A percentile compares a stretch with the other conserved stretches of the same genome.
phyloP scores from a whole-genome alignment of 2,329 filamentous ascomycete species.

The Hymenoscyphus salicellus region DNA sequence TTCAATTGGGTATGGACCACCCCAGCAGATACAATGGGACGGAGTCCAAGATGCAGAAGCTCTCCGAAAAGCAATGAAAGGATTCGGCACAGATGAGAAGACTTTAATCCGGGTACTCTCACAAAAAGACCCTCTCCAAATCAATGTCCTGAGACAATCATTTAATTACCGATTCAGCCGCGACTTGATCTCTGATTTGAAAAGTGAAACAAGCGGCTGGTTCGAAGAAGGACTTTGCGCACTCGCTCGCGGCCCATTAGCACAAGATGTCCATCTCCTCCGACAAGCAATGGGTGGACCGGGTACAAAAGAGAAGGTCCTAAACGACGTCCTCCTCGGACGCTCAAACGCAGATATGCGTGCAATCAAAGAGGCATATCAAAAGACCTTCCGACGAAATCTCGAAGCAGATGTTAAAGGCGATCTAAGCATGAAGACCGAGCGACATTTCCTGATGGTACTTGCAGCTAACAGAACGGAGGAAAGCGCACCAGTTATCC shows the following conservation, averaged over 20 bases:
- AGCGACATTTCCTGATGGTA: slow-evolving; percentile 80
- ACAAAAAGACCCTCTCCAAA: slow-evolving; percentile 73
- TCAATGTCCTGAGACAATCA: slow-evolving; percentile 63
- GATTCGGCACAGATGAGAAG: slow-evolving; percentile 85
- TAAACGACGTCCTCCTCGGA: slow-evolving; percentile 82
- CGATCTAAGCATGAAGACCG: slow-evolving; percentile 83
- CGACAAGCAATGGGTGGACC: slow-evolving; percentile 70
- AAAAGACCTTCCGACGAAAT: slow-evolving; percentile 60
- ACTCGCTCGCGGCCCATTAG: slow-evolving; percentile 73
- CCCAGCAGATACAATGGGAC: slow-evolving; percentile 68
- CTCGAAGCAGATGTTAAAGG: slow-evolving; percentile 71
- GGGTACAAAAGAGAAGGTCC: slow-evolving; percentile 80
- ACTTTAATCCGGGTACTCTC: slow-evolving; percentile 67
- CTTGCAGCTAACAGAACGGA: slow-evolving; percentile 71
- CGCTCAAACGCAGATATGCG: slow-evolving; percentile 83
- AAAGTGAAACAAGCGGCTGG: slow-evolving; percentile 72
- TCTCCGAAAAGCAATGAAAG: slow-evolving; percentile 83
- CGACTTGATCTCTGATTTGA: slow-evolving; percentile 70
- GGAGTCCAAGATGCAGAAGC: slow-evolving; percentile 65
- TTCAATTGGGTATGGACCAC: slow-evolving; percentile 71
- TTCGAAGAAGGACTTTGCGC: slow-evolving; percentile 73
- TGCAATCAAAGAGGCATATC: slow-evolving; percentile 80
- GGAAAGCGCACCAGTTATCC: slow-evolving; percentile 71
- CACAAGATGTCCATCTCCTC: slow-evolving; percentile 70
- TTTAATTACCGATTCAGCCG: slow-evolving; percentile 65